Base-by-base conservation (phyloP, 2,329 filamentous ascomycete species). In the Alternaria solani region DNA sequence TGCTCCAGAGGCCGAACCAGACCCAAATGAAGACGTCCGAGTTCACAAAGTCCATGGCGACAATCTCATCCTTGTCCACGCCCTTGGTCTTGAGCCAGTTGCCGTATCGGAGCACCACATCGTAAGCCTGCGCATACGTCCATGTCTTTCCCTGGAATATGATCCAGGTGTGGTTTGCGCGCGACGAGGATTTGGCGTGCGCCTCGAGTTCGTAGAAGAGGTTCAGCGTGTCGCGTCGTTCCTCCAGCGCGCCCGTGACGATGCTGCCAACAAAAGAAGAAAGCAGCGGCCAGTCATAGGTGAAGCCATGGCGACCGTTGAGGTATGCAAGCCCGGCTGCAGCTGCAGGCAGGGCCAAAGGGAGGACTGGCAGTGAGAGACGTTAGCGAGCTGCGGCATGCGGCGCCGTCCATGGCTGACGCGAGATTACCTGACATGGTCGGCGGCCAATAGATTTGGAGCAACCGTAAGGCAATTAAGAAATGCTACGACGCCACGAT, bases 271-370 rank as follows among this genome's bases (percentile, higher is more conserved):
- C 38, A 39, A 87, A 77, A 53, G 84, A 83, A 34, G 80, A 82
- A n/a, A 94, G 70, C 16, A 93, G 75, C 7, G 79, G 74, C 43
- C 82, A 76, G 74, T 94, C 91, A 68, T 90, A 86, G 39, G 79
- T 74, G 48, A 93, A 67, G 68, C 89, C 86, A 69, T 86, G 87
- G 77, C 90, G 91, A 48, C 86, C 91, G 72, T 93, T 86, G 41
- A 91, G 79, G 65, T 92, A 91, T 16, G 84, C 83, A 46, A 86
- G 82, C 7, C 80, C 76, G 25, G 80, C 80, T 7, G 72, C 70
- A 3, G 75, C 74, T n/a, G 72, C 75, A 7, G 76, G 73, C 25
- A 78, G 34, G 20, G 71, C 67, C 54, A 68, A 62, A 14, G 73
- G 69, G 38, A 77, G 66, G 5, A 66, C 74, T 76, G 56, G 41